A percentile compares a stretch with the other conserved stretches of the same genome.
Evolutionary conservation across 2,329 filamentous ascomycete genomes (phyloP).

Genomic region (Lizonia empirigonia): DNA sequence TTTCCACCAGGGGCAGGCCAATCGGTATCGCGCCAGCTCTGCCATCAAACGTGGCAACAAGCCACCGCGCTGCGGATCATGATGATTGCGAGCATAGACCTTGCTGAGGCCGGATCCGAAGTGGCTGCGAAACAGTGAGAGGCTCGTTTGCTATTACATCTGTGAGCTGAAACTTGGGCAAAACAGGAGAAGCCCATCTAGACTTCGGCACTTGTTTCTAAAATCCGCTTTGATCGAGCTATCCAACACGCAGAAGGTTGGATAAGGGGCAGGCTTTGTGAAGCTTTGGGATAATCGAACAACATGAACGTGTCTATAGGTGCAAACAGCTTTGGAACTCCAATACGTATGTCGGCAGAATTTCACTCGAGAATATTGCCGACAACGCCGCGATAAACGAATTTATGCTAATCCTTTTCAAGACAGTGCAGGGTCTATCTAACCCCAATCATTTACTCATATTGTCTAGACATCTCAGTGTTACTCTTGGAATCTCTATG

Average conservation of each 20-base stretch:
- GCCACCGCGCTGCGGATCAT: not conserved
- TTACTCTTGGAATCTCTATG: not conserved
- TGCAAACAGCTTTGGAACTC: not conserved
- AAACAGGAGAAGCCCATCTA: not conserved
- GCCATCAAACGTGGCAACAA: not conserved
- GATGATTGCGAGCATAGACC: not conserved
- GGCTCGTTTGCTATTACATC: not conserved
- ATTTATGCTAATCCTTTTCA: not conserved
- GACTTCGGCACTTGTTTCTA: not conserved
- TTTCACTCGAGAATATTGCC: not conserved
- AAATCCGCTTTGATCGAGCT: not conserved
- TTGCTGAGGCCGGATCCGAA: not conserved
- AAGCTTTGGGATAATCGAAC: not conserved
- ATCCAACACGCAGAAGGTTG: not conserved
- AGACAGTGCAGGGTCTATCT: constrained; percentile 2
- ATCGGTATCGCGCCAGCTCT: not conserved
- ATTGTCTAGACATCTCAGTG: not conserved
- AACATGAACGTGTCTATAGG: too few relatives aligned
- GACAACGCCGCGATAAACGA: not conserved
- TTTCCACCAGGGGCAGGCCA: not conserved
- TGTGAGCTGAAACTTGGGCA: not conserved
- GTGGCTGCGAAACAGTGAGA: not conserved
- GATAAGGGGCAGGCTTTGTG: not conserved
- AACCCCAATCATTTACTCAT: not conserved
- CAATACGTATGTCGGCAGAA: not conserved